phyloP scores from a whole-genome alignment of 2,329 filamentous ascomycete genomes.

The Aureobasidium pullulans region DNA sequence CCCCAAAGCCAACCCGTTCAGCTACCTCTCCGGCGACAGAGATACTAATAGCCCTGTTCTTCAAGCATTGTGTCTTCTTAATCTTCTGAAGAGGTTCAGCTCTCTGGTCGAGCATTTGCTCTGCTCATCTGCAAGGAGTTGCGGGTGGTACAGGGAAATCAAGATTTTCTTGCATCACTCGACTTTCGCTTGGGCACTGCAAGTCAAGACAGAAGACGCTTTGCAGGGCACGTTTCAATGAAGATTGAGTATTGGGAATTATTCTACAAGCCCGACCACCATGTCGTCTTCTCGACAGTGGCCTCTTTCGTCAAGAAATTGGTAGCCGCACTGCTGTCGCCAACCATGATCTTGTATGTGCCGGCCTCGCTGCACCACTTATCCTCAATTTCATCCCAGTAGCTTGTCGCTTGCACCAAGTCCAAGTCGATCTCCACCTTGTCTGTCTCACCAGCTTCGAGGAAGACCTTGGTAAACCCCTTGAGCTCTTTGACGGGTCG shows the following conservation, averaged over 20 bases:
- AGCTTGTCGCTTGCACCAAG: slow-evolving; percentile 56
- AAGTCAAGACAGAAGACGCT: too few species aligned
- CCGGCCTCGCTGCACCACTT: slow-evolving; percentile 43
- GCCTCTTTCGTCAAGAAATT: not conserved
- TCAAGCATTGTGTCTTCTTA: too few species aligned
- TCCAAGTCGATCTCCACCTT: slow-evolving; percentile 49
- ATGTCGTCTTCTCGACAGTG: not conserved
- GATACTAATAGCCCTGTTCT: too few species aligned
- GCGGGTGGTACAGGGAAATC: too few species aligned
- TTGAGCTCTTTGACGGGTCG: slow-evolving; percentile 64
- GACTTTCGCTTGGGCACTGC: too few species aligned
- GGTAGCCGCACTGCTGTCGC: not conserved
- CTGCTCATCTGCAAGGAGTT: too few species aligned
- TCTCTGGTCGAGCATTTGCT: too few species aligned
- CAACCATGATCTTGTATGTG: not conserved
- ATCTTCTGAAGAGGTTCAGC: too few species aligned
- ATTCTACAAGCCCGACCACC: not conserved
- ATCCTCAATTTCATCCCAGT: slow-evolving; percentile 61
- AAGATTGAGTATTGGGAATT: not conserved
- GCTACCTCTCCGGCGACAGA: too few species aligned
- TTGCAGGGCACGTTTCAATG: too few species aligned
- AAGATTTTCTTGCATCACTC: too few species aligned
- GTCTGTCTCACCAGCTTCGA: slow-evolving; percentile 52
- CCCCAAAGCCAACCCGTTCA: too few species aligned
- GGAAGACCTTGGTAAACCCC: slow-evolving; percentile 57